These are phyloP conservation scores for Martiniozyma asiatica DNA, from an alignment of 1,139 yeast genomes.

Conservation along the genomic window DNA sequence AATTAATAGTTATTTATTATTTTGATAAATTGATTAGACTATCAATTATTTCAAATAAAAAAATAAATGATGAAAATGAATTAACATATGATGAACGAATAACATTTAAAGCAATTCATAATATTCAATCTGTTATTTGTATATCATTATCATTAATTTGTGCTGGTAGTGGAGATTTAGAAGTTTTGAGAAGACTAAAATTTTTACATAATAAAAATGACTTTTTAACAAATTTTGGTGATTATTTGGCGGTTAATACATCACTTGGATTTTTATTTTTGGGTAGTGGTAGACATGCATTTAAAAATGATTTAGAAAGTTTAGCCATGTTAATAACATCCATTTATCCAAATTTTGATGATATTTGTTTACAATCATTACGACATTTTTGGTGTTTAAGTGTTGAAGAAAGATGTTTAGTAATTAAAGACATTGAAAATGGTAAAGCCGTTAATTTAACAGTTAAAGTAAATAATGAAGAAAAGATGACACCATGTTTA, in stretches of 20 bases:
- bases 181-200: constrained; percentile 61
- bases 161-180: constrained; percentile 89
- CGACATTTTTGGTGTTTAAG: constrained; percentile 89
- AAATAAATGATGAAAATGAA: too few species aligned
- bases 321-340: constrained; percentile 67
- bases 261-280: constrained; percentile 80
- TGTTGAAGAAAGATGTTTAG: constrained; percentile 68
- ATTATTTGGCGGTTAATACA: constrained; percentile 68
- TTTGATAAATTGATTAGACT: too few species aligned
- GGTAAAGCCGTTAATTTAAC: constrained; percentile 42
- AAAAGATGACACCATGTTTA: too few species aligned
- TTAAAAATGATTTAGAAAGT: constrained; percentile 47
- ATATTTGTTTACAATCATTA: constrained; percentile 70
- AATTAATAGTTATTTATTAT: constrained; percentile 46
- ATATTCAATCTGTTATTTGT: too few species aligned
- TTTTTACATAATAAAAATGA: constrained; percentile 49
- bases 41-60: too few species aligned
- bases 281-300: constrained; percentile 89
- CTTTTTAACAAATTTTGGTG: constrained; percentile 46
- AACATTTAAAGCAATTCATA: too few species aligned
- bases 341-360: constrained; percentile 66
- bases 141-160: too few species aligned
- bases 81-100: too few species aligned
- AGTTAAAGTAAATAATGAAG: too few species aligned
- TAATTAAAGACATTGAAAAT: constrained; percentile 58